phyloP scores from a whole-genome alignment of 441 rosid species.

The Aquilaria agallochum region DNA sequence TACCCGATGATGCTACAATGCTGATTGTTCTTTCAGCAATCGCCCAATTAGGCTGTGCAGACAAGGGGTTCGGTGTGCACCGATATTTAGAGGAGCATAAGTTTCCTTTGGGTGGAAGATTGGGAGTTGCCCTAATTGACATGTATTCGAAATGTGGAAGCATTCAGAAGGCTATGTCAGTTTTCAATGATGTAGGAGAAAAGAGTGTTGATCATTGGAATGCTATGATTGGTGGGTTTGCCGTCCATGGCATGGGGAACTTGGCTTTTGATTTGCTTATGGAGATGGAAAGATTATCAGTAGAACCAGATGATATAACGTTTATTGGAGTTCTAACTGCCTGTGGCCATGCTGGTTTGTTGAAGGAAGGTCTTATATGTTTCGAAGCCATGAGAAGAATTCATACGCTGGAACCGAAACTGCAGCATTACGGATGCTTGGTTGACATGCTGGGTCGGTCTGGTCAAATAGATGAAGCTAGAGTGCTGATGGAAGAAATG shows the following conservation, averaged over 20 bases:
- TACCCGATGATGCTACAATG: constrained; percentile 49
- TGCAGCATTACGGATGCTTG: constrained; percentile 64
- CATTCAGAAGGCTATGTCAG: constrained; percentile 39
- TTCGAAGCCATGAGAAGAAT: constrained; percentile 66
- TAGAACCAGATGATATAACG: constrained; percentile 51
- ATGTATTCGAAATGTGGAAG: constrained; percentile 63
- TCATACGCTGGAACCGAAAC: constrained; percentile 47
- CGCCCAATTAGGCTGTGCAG: constrained; percentile 46
- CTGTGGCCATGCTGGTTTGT: constrained; percentile 57
- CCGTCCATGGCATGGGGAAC: constrained; percentile 59
- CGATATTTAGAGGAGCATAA: constrained; percentile 26
- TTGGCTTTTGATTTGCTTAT: constrained; percentile 50
- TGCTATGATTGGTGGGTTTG: constrained; percentile 64
- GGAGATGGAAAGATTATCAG: constrained; percentile 37
- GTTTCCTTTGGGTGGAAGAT: constrained; percentile 38
- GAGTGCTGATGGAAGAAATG: constrained; percentile 44
- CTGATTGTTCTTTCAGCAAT: constrained; percentile 47
- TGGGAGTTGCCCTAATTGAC: constrained; percentile 60
- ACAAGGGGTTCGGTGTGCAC: constrained; percentile 42
- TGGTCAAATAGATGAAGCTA: constrained; percentile 44
- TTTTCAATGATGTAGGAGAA: constrained; percentile 31
- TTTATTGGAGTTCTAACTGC: constrained; percentile 48
- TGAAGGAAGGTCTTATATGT: constrained; percentile 63
- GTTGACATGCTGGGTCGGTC: constrained; percentile 54
- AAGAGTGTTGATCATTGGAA: constrained; percentile 68